phyloP scores from a whole-genome alignment of 257 asterid genomes.

The Lavandula angustifolia region DNA sequence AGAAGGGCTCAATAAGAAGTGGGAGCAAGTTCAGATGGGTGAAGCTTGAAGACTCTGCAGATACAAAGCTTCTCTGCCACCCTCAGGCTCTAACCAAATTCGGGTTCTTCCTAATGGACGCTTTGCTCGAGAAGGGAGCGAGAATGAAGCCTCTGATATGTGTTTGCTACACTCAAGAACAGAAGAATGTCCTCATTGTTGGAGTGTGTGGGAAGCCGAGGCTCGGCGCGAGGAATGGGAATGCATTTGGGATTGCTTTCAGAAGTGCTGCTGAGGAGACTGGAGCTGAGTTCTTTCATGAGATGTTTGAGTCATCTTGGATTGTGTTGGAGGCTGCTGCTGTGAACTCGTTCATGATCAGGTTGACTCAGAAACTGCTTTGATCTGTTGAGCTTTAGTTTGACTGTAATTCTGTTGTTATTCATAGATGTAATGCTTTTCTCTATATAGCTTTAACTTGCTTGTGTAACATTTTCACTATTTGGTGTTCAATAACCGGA shows the following conservation, averaged over 20 bases:
- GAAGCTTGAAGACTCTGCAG: constrained; percentile 84
- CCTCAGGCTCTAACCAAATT: constrained; percentile 97
- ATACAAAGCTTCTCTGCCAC: constrained; percentile 68
- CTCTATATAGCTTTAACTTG: no score
- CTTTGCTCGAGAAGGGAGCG: constrained; percentile 95
- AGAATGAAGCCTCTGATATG: constrained; percentile 94
- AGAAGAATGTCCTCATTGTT: constrained; percentile 67
- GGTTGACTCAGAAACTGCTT: constrained; percentile 81
- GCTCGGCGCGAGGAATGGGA: constrained; percentile 93
- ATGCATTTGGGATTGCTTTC: constrained; percentile 90
- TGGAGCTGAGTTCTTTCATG: constrained; percentile 92
- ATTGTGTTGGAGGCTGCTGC: constrained; percentile 80
- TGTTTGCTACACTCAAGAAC: constrained; percentile 70
- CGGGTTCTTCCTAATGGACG: constrained; percentile 89
- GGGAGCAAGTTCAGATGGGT: constrained; percentile 98
- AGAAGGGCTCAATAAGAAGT: constrained; percentile 91
- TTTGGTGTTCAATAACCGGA: no score
- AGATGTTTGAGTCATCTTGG: constrained; percentile 96
- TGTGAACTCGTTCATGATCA: constrained; percentile 88
- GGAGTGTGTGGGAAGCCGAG: constrained; percentile 93
- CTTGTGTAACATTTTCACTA: no score
- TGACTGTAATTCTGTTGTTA: no score
- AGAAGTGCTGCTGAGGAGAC: constrained; percentile 92
- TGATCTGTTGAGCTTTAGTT: constrained; percentile 39
- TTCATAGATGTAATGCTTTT: no score